These are phyloP conservation scores for Picocystis salinarum DNA, from an alignment of 139 green algal genomes.

Conservation along the genomic window DNA sequence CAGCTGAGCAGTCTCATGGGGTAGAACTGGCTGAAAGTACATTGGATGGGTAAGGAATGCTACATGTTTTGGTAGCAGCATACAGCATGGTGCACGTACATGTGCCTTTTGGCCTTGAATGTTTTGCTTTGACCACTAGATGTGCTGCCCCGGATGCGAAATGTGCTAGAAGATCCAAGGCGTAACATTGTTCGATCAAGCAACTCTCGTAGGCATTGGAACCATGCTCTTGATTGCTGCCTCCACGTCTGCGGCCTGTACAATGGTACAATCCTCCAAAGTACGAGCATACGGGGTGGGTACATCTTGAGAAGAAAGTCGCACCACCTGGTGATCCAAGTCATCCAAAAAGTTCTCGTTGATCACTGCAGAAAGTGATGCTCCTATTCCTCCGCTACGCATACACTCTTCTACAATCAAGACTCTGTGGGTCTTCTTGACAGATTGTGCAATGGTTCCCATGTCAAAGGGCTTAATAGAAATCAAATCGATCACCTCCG, in stretches of 20 bases:
- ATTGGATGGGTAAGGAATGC: too few relatives aligned
- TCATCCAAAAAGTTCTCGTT: constrained; percentile 4
- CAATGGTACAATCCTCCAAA: constrained; percentile 82
- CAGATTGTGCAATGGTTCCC: constrained; percentile 66
- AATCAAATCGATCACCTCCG: constrained; percentile 90
- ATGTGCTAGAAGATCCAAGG: too few relatives aligned
- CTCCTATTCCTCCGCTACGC: constrained; percentile 82
- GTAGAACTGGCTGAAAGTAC: too few relatives aligned
- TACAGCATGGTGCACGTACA: too few relatives aligned
- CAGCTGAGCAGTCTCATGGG: too few relatives aligned
- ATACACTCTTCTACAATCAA: constrained; percentile 97
- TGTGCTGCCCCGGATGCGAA: too few relatives aligned
- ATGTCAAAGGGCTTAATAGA: constrained; percentile 93
- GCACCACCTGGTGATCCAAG: constrained; percentile 32
- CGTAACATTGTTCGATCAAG: too few relatives aligned
- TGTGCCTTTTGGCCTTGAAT: too few relatives aligned
- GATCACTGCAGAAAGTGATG: constrained; percentile 54
- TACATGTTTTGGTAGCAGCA: too few relatives aligned
- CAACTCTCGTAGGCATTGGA: too few relatives aligned
- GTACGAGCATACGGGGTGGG: constrained; percentile 82
- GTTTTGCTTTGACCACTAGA: too few relatives aligned
- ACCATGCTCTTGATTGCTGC: constrained; percentile 24
- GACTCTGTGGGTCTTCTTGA: constrained; percentile 67
- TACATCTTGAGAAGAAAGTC: constrained; percentile 73
- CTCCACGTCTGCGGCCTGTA: constrained; percentile 67